Conservation (phyloP, 192 early-diverging fungal species). For the Backusella sp. region DNA sequence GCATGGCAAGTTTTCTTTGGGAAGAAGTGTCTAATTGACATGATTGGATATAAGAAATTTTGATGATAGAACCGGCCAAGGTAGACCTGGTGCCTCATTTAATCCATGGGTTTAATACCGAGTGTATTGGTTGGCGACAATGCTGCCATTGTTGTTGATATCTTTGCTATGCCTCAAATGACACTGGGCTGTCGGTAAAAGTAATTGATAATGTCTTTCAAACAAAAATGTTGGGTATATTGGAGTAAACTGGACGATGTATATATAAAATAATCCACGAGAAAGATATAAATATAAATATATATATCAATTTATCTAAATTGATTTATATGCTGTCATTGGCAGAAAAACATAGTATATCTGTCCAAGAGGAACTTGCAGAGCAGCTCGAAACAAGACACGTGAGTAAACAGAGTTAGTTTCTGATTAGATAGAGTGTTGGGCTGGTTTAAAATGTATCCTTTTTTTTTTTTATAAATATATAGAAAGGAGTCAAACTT, state of each 20-base stretch:
- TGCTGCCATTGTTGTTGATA: conserved; percentile 96
- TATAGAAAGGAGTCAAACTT: not conserved
- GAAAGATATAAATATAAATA: no score
- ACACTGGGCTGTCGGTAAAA: conserved; percentile 98
- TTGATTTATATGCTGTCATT: conserved; percentile 35
- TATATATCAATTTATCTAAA: no score
- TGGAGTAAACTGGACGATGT: conserved; percentile 79
- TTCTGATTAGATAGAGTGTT: conserved; percentile 39
- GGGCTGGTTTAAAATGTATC: not conserved
- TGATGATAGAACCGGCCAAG: conserved; percentile 36
- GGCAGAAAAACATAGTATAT: conserved; percentile 95
- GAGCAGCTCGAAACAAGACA: conserved; percentile 97
- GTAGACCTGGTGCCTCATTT: conserved; percentile 96
- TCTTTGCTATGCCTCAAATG: conserved; percentile 99
- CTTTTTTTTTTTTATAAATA: not conserved
- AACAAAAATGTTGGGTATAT: conserved; percentile 99
- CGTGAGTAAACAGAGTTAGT: conserved; percentile 95
- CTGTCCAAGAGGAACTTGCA: conserved; percentile 90
- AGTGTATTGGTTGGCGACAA: conserved; percentile 99
- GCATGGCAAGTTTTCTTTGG: conserved; percentile 56
- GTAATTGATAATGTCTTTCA: conserved; percentile 99
- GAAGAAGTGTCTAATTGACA: no score
- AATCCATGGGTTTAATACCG: conserved; percentile 99
- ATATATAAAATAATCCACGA: no score
- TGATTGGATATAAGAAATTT: no score